phyloP scores from a whole-genome alignment of 345 rosid genomes.

The Eucalyptus sideroxylon region DNA sequence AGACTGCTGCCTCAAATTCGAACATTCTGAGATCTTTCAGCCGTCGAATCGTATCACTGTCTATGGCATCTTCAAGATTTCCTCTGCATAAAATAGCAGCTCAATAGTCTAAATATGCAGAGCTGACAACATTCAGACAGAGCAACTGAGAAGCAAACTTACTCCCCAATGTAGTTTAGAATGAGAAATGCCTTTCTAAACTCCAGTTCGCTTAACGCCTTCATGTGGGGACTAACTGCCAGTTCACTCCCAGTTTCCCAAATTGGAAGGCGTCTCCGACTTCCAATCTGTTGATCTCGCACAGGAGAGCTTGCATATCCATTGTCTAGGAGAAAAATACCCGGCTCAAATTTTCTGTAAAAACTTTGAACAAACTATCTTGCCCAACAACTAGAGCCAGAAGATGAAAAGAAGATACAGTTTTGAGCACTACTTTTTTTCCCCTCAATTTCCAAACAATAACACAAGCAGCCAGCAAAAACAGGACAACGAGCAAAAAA shows the following conservation, averaged over 20 bases:
- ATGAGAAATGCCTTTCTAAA: slow-evolving; percentile 52
- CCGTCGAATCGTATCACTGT: slow-evolving; percentile 21
- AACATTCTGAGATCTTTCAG: slow-evolving; percentile 30
- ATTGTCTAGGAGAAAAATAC: neutral
- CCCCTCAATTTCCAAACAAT: neutral
- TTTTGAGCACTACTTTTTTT: neutral
- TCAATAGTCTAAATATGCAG: neutral
- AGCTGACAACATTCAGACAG: neutral
- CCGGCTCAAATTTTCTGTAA: neutral
- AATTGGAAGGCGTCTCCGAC: neutral
- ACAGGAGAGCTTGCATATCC: neutral
- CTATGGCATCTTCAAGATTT: slow-evolving; percentile 11
- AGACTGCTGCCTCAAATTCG: slow-evolving; percentile 34
- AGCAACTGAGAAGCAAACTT: neutral
- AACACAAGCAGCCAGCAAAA: neutral
- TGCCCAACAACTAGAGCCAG: neutral
- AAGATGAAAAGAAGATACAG: neutral
- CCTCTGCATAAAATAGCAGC: slow-evolving; percentile 4
- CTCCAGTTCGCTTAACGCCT: slow-evolving; percentile 51
- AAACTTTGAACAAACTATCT: neutral
- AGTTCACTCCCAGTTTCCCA: neutral
- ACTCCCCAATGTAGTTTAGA: slow-evolving; percentile 52
- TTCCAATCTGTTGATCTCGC: neutral
- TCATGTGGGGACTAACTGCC: slow-evolving; percentile 8
- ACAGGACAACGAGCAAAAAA: neutral